Conservation (phyloP, 2,329 filamentous ascomycete genomes). For the Incumbomyces delicatus region DNA sequence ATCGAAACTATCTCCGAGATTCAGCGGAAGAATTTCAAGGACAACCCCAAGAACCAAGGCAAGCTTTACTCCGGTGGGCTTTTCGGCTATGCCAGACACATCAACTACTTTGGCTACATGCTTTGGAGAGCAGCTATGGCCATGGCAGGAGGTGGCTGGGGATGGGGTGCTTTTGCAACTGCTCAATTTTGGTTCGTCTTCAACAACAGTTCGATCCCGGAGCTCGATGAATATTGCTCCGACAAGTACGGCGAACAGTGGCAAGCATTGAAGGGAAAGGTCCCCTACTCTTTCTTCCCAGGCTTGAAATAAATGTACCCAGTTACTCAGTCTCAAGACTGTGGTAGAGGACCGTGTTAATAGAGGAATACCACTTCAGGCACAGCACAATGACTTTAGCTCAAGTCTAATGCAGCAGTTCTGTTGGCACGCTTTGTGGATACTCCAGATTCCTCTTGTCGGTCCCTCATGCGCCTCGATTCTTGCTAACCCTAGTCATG, state of each 20-base stretch:
- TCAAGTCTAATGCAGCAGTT: too few relatives aligned
- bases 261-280: constrained; percentile 27
- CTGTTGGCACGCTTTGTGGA: too few relatives aligned
- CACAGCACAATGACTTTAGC: too few relatives aligned
- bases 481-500: too few relatives aligned
- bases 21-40: constrained; percentile 47
- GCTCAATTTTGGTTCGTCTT: constrained; percentile 40
- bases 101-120: constrained; percentile 47
- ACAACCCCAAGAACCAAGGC: constrained; percentile 41
- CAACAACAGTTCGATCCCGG: constrained; percentile 33
- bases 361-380: too few relatives aligned
- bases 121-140: constrained; percentile 44
- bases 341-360: too few relatives aligned
- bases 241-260: constrained; percentile 33
- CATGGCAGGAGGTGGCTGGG: constrained; percentile 38
- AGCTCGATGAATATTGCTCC: constrained; percentile 41
- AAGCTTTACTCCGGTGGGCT: constrained; percentile 43
- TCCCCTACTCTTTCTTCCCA: constrained; percentile 32
- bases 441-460: too few relatives aligned
- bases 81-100: constrained; percentile 41
- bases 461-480: too few relatives aligned
- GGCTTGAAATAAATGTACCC: constrained; percentile 22
- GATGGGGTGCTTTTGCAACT: constrained; percentile 31
- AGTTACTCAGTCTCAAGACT: too few relatives aligned
- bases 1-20: constrained; percentile 48